Evolutionary conservation across 2,329 filamentous ascomycete genomes (phyloP).

Genomic region (Trichoderma harzianum): DNA sequence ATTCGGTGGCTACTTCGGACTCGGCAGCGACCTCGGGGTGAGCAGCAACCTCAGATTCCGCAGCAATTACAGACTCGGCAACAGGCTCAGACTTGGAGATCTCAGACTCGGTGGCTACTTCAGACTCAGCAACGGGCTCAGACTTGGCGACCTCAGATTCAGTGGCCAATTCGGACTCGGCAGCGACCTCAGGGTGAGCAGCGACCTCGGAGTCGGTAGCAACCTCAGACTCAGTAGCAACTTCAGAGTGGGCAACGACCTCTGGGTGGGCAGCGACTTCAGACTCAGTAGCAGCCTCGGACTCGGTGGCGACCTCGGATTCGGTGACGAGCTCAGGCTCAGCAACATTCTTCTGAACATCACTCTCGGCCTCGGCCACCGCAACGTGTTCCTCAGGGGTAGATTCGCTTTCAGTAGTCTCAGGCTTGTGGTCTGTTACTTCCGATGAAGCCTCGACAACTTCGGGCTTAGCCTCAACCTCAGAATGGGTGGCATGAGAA

Average conservation of each 20-base stretch:
- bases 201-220: not conserved
- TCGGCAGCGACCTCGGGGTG: not conserved
- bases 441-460: conserved; percentile 21
- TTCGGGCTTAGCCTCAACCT: not conserved
- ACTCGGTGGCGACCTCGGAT: not conserved
- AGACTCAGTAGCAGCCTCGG: conserved; percentile 9
- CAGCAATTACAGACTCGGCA: not conserved
- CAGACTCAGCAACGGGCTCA: conserved; percentile 20
- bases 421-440: conserved; percentile 19
- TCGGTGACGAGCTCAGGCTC: not conserved
- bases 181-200: not conserved
- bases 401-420: not conserved
- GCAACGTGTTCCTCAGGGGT: conserved; percentile 2
- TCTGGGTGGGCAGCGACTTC: conserved; percentile 16
- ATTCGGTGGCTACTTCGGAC: not conserved
- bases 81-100: conserved; percentile 14
- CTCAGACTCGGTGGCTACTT: conserved; percentile 7
- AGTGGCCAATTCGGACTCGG: conserved; percentile 1
- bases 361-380: conserved; percentile 4
- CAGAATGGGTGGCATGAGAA: conserved; percentile 21
- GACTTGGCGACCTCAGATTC: conserved; percentile 18
- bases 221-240: not conserved
- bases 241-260: not conserved
- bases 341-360: conserved; percentile 1
- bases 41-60: not conserved